These are phyloP conservation scores for Ceratocystis lukuohia DNA, from an alignment of 2,329 filamentous ascomycete species.

Conservation along the genomic window DNA sequence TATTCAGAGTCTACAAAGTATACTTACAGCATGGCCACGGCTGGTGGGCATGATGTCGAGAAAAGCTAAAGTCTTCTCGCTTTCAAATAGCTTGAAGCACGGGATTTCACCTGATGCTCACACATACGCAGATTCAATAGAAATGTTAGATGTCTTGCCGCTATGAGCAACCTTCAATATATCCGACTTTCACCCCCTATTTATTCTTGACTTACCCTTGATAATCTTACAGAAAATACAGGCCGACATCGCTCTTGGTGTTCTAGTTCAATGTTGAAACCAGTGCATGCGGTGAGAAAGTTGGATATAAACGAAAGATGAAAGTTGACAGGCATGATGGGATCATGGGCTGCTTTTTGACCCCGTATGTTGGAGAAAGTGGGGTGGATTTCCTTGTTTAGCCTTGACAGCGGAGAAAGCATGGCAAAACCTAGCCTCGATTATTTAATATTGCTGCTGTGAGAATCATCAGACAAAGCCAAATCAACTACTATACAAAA, in stretches of 20 bases:
- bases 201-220: conserved; percentile 48
- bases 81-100: conserved; percentile 91
- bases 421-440: no score
- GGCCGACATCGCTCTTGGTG: conserved; percentile 25
- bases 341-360: no score
- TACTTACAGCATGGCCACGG: conserved; percentile 71
- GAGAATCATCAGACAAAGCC: no score
- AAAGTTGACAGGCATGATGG: no score
- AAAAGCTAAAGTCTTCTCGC: conserved; percentile 84
- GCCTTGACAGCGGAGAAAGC: no score
- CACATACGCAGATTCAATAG: not conserved
- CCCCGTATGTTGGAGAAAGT: not conserved
- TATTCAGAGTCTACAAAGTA: not conserved
- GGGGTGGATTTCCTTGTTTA: not conserved
- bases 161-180: not conserved
- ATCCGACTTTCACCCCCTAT: not conserved
- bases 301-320: no score
- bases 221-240: conserved; percentile 99
- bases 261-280: not conserved
- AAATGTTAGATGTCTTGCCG: not conserved
- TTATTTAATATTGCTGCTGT: no score
- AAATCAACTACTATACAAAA: no score
- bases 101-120: conserved; percentile 68
- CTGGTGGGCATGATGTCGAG: conserved; percentile 88
- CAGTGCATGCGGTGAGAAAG: no score